phyloP scores from a whole-genome alignment of 805 yeast species.

The Blastobotrys robertii region DNA sequence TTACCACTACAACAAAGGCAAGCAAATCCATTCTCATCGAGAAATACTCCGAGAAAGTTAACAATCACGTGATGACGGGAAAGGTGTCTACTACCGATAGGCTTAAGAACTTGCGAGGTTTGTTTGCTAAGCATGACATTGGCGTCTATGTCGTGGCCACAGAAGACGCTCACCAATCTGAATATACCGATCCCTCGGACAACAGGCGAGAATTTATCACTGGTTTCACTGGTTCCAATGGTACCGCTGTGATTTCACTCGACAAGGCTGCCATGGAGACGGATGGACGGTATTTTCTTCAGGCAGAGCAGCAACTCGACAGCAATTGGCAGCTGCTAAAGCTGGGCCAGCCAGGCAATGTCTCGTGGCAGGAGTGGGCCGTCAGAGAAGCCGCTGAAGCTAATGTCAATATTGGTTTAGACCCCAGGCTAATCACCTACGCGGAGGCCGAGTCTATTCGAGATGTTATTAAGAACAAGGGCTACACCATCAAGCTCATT shows the following conservation, averaged over 20 bases:
- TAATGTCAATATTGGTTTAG: conserved; percentile 61
- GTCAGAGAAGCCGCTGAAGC: conserved; percentile 42
- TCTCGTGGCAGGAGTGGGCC: conserved; percentile 77
- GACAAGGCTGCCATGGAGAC: conserved; percentile 74
- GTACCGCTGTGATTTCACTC: conserved; percentile 72
- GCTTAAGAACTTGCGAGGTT: conserved; percentile 47
- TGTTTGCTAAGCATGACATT: conserved; percentile 53
- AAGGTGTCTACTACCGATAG: conserved; percentile 21
- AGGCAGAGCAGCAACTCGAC: conserved; percentile 79
- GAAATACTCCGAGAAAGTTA: neutral
- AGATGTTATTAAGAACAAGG: conserved; percentile 20
- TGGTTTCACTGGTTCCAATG: conserved; percentile 89
- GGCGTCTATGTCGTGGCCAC: conserved; percentile 74
- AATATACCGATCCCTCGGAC: conserved; percentile 74
- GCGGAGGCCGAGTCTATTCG: conserved; percentile 26
- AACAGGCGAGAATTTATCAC: conserved; percentile 74
- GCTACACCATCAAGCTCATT: conserved; percentile 25
- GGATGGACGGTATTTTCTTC: conserved; percentile 90
- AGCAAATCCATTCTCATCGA: neutral
- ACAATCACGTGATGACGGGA: neutral
- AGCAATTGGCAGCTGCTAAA: conserved; percentile 69
- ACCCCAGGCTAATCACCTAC: conserved; percentile 62
- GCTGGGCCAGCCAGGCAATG: conserved; percentile 62
- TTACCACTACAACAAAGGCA: neutral
- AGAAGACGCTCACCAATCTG: conserved; percentile 91